Conservation (phyloP, 169 alveolate species). For the Cryptosporidium andersoni region DNA sequence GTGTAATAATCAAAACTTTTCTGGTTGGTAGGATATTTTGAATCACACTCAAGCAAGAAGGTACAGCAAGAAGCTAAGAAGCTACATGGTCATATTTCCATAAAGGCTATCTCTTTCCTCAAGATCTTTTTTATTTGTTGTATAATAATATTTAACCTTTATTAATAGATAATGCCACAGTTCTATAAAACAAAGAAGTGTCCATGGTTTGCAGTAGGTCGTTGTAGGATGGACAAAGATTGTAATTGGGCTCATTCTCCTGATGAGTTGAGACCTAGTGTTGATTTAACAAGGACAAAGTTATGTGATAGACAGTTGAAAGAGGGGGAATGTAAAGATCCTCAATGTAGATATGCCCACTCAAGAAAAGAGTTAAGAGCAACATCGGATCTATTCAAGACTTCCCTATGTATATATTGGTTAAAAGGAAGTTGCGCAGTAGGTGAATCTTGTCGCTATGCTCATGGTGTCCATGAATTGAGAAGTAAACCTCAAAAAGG, state of each 20-base stretch:
- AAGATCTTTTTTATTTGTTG: conserved; percentile 3
- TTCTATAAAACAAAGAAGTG: conserved; percentile 66
- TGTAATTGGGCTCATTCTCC: conserved; percentile 71
- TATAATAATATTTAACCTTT: not conserved
- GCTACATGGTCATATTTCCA: too few relatives aligned
- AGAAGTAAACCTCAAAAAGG: conserved; percentile 70
- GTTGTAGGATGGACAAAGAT: conserved; percentile 70
- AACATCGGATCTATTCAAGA: conserved; percentile 73
- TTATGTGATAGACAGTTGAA: conserved; percentile 48
- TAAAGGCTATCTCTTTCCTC: too few relatives aligned
- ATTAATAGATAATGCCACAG: conserved; percentile 31
- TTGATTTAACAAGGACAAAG: conserved; percentile 61
- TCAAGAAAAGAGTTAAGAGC: conserved; percentile 73
- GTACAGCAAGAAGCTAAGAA: too few relatives aligned
- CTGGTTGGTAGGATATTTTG: too few relatives aligned
- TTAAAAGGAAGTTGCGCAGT: conserved; percentile 73
- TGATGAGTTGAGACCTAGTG: conserved; percentile 70
- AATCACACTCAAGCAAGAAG: too few relatives aligned
- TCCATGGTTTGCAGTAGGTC: conserved; percentile 71
- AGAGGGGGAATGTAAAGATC: conserved; percentile 56
- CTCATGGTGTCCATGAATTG: conserved; percentile 75
- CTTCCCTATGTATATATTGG: conserved; percentile 76
- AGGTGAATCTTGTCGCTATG: conserved; percentile 73
- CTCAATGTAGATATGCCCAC: conserved; percentile 76
- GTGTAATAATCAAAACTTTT: too few relatives aligned